Evolutionary conservation across 1,284 basidiomycete species (phyloP).

Genomic region (Cystobasidiaceae sp.): DNA sequence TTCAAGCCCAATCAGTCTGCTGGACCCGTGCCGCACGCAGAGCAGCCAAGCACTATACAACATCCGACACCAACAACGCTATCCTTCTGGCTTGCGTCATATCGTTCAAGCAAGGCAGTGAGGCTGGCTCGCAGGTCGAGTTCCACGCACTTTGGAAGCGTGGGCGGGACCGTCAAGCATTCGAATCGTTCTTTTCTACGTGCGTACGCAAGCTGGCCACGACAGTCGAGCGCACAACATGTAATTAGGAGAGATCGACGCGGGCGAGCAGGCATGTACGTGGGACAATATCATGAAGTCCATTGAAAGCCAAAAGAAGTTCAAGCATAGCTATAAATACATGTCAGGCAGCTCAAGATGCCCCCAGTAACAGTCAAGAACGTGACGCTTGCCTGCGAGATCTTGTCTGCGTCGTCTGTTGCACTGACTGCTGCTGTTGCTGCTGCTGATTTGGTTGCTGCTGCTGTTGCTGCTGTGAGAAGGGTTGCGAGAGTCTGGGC

Average conservation of each 20-base stretch:
- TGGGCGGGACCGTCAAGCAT: conserved; percentile 20
- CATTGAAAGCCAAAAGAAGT: neutral
- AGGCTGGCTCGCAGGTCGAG: neutral
- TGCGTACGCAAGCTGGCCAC: conserved; percentile 17
- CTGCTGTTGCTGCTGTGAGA: conserved; percentile 10
- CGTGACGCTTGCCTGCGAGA: conserved; percentile 9
- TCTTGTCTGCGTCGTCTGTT: neutral
- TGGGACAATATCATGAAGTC: neutral
- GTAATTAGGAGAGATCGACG: neutral
- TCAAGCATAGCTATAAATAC: neutral
- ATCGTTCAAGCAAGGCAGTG: neutral
- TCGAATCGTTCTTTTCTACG: conserved; percentile 29
- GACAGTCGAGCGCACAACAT: neutral
- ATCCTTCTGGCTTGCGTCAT: conserved; percentile 1
- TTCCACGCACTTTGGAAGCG: conserved; percentile 1
- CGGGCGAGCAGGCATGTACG: neutral
- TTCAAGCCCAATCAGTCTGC: neutral
- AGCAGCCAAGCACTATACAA: neutral
- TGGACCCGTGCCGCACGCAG: conserved; percentile 30
- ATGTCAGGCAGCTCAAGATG: neutral
- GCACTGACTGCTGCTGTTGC: neutral
- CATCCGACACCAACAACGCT: too few relatives aligned
- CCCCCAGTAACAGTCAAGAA: neutral
- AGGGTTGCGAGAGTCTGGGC: neutral
- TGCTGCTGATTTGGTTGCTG: conserved; percentile 3